Conservation (phyloP, 2,329 filamentous ascomycete genomes). For the Colletotrichum neosansevieriae region DNA sequence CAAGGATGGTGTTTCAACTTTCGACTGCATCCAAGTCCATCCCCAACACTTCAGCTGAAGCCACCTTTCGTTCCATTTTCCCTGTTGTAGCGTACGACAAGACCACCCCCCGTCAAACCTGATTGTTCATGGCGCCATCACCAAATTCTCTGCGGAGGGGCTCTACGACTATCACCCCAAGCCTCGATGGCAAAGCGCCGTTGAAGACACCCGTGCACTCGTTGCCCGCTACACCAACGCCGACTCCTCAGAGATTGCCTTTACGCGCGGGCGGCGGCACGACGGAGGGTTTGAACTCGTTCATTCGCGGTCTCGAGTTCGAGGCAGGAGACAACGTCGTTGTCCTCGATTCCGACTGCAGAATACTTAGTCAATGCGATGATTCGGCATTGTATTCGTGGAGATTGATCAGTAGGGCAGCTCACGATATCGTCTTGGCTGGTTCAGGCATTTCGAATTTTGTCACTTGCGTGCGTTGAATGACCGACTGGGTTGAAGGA, state of each 20-base stretch:
- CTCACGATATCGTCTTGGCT: conserved; percentile 6
- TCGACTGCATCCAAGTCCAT: neutral
- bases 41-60: neutral
- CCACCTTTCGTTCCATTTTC: conserved; percentile 42
- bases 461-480: neutral
- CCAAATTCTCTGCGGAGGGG: conserved; percentile 44
- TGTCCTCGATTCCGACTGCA: conserved; percentile 46
- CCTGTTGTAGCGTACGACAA: conserved; percentile 41
- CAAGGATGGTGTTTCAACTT: neutral
- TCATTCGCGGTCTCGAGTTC: conserved; percentile 45
- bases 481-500: no score
- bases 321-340: conserved; percentile 49
- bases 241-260: conserved; percentile 43
- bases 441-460: neutral
- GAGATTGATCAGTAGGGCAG: neutral
- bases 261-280: conserved; percentile 51
- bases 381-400: no score
- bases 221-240: conserved; percentile 48
- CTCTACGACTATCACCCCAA: conserved; percentile 45
- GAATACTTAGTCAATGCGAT: neutral
- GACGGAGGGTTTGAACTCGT: conserved; percentile 48
- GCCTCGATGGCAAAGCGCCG: conserved; percentile 13
- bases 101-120: conserved; percentile 47
- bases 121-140: conserved; percentile 47
- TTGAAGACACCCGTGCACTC: conserved; percentile 29